Evolutionary conservation across 192 early-diverging fungal species (phyloP).

Genomic region (Umbelopsis vinacea): DNA sequence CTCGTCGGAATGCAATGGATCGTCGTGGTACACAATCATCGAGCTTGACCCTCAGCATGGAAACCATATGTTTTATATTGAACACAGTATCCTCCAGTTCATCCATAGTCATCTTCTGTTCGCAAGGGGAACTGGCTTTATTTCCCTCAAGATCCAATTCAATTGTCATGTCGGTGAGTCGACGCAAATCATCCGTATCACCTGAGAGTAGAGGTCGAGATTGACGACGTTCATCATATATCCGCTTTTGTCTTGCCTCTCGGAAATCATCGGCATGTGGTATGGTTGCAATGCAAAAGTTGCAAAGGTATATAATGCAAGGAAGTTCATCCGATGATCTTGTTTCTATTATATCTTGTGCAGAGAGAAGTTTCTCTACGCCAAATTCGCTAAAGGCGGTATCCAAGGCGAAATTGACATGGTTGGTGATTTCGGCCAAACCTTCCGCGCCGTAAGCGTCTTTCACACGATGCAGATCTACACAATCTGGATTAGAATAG

Average conservation of each 20-base stretch:
- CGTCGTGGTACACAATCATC: slow-evolving; percentile 15
- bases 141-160: not conserved
- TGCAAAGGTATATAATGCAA: slow-evolving; percentile 13
- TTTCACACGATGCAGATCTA: not conserved
- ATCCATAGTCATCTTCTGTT: slow-evolving; percentile 1
- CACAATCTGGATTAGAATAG: slow-evolving; percentile 11
- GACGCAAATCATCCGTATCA: not conserved
- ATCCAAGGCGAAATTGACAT: slow-evolving; percentile 1
- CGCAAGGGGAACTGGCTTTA: not conserved
- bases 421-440: not conserved
- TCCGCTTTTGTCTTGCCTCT: not conserved
- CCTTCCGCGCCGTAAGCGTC: not conserved
- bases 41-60: slow-evolving; percentile 3
- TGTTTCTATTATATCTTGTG: not conserved
- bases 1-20: slow-evolving; percentile 10
- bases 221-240: not conserved
- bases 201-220: not conserved
- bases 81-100: not conserved
- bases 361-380: not conserved
- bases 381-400: slow-evolving; percentile 3
- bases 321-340: not conserved
- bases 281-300: slow-evolving; percentile 2
- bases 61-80: slow-evolving; percentile 9
- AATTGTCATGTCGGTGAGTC: not conserved
- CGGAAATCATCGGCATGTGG: slow-evolving; percentile 5